Base-by-base conservation (phyloP, 768 basidiomycete genomes). In the Boletus sp. region DNA sequence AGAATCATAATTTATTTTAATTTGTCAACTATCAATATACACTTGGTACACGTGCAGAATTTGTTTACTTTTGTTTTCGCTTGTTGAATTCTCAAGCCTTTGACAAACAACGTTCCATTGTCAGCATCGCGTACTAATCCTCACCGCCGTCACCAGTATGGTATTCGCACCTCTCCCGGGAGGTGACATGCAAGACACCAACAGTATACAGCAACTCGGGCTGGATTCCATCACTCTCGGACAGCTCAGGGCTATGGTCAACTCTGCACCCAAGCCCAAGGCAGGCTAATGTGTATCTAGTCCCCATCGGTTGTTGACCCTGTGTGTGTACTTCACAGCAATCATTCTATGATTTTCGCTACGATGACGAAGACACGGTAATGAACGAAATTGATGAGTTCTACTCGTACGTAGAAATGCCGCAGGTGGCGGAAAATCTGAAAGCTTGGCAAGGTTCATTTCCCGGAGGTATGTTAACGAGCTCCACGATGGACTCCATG, bases 351-450 rank as follows among this genome's bases (percentile, higher is more conserved):
- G 92, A 94, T 77, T 97, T 90, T 74, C 85, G 89, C 58, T 98
- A 98, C 70, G 92, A 96, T 63, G 95, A 98, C 71, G 94, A 96
- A 67, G 93, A 97, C 73, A 94, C 92, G 5, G 86, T 98, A 18
- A 87, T 96, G 82, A 89, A 90, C 65, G 97, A 99, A 71, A 87
- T 99, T 39, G 92, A 98, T 56, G 97, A 99, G 73, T 98, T 98
- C 75, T 98, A 96, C 73, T 92, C 93, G 20, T 99, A 97, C 73
- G 86, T 93, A 58, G 96, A 98, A 77, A 92, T 94, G 83, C 84
- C 90, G 0, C 91, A 94, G 69, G 87, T 94, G 20, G 85, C 84
- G 3, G 90, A 92, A 77, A 92, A 93, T 69, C 77, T 92, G 60
- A 88, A 86, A 67, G 89, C 91, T 45, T 97, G 93, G 90, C 83